phyloP scores from a whole-genome alignment of 805 yeast genomes.

The Lipomyces spencermartinsiae region DNA sequence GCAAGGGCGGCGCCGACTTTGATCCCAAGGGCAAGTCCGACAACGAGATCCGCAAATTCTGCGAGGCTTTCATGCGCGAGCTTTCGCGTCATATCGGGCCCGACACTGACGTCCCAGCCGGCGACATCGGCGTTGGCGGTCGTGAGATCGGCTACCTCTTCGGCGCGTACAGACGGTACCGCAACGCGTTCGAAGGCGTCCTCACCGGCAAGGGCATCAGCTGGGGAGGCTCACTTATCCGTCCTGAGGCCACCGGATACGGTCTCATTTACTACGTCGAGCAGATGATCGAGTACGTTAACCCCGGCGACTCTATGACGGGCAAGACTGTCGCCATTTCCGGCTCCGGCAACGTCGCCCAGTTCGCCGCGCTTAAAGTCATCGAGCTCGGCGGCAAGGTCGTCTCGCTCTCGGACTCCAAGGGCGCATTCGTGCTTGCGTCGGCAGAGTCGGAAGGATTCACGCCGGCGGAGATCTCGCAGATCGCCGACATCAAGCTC shows the following conservation, averaged over 20 bases:
- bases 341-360: slow-evolving; percentile 99
- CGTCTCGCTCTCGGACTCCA: slow-evolving; percentile 92
- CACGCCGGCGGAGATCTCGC: slow-evolving; percentile 78
- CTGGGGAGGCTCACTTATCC: slow-evolving; percentile 99
- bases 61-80: slow-evolving; percentile 94
- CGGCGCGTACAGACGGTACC: slow-evolving; percentile 93
- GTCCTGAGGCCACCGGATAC: slow-evolving; percentile 99
- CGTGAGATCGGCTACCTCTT: slow-evolving; percentile 93
- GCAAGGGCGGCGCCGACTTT: slow-evolving; percentile 98
- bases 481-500: slow-evolving; percentile 82
- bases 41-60: slow-evolving; percentile 94
- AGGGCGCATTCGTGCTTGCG: slow-evolving; percentile 73
- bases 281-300: slow-evolving; percentile 94
- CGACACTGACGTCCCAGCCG: slow-evolving; percentile 98
- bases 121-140: slow-evolving; percentile 99
- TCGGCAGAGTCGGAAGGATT: slow-evolving; percentile 71
- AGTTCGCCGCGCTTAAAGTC: slow-evolving; percentile 96
- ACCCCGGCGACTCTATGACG: slow-evolving; percentile 70
- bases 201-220: slow-evolving; percentile 96
- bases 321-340: slow-evolving; percentile 97
- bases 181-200: slow-evolving; percentile 95
- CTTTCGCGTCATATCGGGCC: slow-evolving; percentile 95
- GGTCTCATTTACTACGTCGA: slow-evolving; percentile 96
- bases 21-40: slow-evolving; percentile 96
- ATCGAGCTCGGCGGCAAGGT: slow-evolving; percentile 97